Evolutionary conservation across 2,329 filamentous ascomycete genomes (phyloP).

Genomic region (Monilinia vaccinii-corymbosi): DNA sequence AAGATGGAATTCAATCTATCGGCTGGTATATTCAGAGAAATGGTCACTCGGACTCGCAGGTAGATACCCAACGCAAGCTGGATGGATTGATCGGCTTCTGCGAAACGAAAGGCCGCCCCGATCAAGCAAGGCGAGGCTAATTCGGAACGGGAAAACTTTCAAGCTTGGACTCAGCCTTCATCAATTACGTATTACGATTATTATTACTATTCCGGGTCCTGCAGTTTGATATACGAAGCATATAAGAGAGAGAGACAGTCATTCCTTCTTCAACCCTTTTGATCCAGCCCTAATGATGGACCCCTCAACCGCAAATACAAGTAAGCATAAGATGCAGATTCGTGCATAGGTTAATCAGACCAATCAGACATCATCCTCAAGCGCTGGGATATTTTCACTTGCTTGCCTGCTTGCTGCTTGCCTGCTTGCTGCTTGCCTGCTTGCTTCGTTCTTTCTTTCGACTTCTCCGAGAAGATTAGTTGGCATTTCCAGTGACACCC

Average conservation of each 20-base stretch:
- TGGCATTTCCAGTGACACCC: no score
- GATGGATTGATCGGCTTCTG: background rate
- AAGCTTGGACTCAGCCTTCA: no score
- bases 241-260: no score
- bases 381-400: background rate
- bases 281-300: background rate
- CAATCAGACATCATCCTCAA: background rate
- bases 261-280: background rate
- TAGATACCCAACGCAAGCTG: background rate
- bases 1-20: background rate
- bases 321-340: conserved; percentile 4
- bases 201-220: no score
- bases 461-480: no score
- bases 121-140: conserved; percentile 2
- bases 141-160: conserved; percentile 2
- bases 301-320: no score
- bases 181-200: no score
- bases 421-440: no score
- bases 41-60: background rate
- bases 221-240: no score
- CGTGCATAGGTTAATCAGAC: conserved; percentile 4
- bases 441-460: background rate
- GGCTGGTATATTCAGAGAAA: conserved; percentile 1
- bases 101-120: conserved; percentile 5
- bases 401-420: no score